These are phyloP conservation scores for Handroanthus guayacan DNA, from an alignment of 257 asterid species.

Conservation along the genomic window DNA sequence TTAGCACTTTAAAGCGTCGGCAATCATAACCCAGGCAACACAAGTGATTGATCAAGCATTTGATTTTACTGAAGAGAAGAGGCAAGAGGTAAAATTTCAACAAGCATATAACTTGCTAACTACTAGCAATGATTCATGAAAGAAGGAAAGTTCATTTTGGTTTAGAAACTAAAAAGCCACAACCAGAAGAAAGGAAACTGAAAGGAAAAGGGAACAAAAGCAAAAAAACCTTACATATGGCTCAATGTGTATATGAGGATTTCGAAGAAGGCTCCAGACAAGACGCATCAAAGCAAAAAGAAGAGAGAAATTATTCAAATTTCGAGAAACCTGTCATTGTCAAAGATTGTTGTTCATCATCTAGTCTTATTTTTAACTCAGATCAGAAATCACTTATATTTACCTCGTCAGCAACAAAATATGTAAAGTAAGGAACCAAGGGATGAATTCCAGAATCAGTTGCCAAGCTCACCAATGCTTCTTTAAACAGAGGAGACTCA, in stretches of 20 bases:
- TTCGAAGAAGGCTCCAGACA: conserved; percentile 92
- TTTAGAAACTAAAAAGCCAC: background rate
- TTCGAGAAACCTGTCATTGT: conserved; percentile 81
- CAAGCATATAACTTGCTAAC: conserved; percentile 24
- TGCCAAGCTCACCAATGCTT: conserved; percentile 89
- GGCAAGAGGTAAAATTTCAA: conserved; percentile 5
- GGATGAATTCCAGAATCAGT: conserved; percentile 99
- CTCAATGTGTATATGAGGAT: conserved; percentile 90
- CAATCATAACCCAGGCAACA: conserved; percentile 17
- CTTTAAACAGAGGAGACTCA: conserved; percentile 76
- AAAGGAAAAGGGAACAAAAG: conserved; percentile 23
- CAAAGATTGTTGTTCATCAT: conserved; percentile 27
- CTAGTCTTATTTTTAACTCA: conserved; percentile 22
- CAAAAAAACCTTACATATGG: conserved; percentile 79
- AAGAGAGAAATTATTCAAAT: conserved; percentile 69
- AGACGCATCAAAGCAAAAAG: conserved; percentile 97
- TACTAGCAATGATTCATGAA: conserved; percentile 10
- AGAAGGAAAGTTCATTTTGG: background rate
- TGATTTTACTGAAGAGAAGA: conserved; percentile 13
- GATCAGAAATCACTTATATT: conserved; percentile 18
- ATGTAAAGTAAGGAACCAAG: conserved; percentile 92
- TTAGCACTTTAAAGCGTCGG: conserved; percentile 7
- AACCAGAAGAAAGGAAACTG: background rate
- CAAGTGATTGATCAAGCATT: background rate
- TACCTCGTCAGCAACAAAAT: conserved; percentile 96